Base-by-base conservation (phyloP, 805 yeast species). In the Candida ascalaphidarum region DNA sequence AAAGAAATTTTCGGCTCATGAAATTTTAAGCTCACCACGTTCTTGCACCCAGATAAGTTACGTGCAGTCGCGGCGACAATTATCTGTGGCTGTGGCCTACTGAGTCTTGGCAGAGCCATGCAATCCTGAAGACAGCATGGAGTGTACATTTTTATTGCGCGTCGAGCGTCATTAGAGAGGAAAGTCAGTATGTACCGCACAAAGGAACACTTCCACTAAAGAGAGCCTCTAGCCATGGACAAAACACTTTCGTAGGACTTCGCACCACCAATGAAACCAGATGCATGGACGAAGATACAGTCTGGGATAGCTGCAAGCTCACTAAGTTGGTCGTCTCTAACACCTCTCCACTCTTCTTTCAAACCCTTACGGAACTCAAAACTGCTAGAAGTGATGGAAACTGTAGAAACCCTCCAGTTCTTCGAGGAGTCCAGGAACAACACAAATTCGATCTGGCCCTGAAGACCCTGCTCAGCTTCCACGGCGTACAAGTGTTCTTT, bases 251-350 rank as follows among this genome's bases (percentile, higher is more conserved):
- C 96, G 37, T 67, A 61, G 14, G 94, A 70, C 47, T 76, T 67
- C 32, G 89, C 84, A 30, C 98, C 98, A 25, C 98, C 98, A 46
- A 92, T 92, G 58, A 92, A 92, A 0, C 98, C 97, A 23, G 95
- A 83, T 24, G 97, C 96, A 45, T 92, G 98, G 33, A 92, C 76
- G 49, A 92, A 92, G 13, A 88, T 74, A 50, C 96, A 83, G 7
- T 83, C 95, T 18, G 73, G 76, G 31, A 92, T 72, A n/a, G 94
- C 96, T 20, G 85, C 64, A 40, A 69, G 60, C 39, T 75, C 63
- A 40, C 81, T 72, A 41, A 92, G 68, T 22, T 66, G 81, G 17
- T 82, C 89, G 50, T 92, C 98, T 51, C 98, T 76, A 26, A 88
- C 61, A n/a, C 98, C 98, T 63, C 98, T 74, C 85, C 95, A 82